Evolutionary conservation across 106 monocot species (phyloP).

Genomic region (Acorus gramineus): DNA sequence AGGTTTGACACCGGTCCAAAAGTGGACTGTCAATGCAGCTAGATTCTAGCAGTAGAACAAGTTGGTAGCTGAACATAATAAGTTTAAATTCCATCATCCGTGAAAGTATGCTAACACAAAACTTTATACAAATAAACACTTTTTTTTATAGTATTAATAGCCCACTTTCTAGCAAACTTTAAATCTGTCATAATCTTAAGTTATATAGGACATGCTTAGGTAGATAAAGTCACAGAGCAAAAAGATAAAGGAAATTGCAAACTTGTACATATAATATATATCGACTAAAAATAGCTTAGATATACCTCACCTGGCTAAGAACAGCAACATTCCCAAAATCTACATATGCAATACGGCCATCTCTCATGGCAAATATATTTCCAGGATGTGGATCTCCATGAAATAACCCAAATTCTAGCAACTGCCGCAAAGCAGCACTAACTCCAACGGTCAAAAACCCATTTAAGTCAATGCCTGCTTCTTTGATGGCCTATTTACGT

Average conservation of each 20-base stretch:
- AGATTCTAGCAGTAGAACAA: no score
- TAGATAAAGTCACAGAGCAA: background rate
- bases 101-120: no score
- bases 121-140: no score
- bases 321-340: conserved; percentile 99
- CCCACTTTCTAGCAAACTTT: no score
- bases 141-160: no score
- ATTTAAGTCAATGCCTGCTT: conserved; percentile 82
- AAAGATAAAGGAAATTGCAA: background rate
- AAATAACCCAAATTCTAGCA: conserved; percentile 97
- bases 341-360: conserved; percentile 99
- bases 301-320: conserved; percentile 77
- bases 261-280: no score
- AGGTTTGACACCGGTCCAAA: no score
- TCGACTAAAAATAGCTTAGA: background rate
- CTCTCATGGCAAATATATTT: conserved; percentile 98
- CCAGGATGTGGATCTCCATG: conserved; percentile 99
- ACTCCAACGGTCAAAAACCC: conserved; percentile 94
- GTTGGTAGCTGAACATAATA: no score
- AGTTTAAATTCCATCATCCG: no score
- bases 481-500: conserved; percentile 65
- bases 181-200: no score
- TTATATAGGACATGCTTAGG: no score
- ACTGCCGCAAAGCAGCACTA: conserved; percentile 88
- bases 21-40: no score